phyloP scores from a whole-genome alignment of 345 rosid species.

The Brassica incana region DNA sequence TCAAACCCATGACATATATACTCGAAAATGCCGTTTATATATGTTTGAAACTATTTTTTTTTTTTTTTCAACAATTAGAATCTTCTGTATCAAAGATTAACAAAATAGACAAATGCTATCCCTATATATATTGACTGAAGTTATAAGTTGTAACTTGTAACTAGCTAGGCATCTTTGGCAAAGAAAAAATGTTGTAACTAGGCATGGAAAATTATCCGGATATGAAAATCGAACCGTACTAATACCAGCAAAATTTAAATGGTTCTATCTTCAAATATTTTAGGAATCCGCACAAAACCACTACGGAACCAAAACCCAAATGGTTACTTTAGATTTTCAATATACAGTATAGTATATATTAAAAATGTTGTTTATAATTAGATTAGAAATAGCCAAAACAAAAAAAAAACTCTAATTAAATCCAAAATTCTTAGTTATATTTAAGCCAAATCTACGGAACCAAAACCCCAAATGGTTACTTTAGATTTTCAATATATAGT shows the following conservation, averaged over 20 bases:
- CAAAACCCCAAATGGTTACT: neutral
- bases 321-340: neutral
- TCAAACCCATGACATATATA: constrained; percentile 3
- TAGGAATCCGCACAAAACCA: neutral
- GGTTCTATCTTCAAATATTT: neutral
- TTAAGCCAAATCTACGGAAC: neutral
- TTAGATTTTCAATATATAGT: neutral
- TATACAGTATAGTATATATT: neutral
- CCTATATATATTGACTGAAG: neutral
- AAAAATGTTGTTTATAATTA: neutral
- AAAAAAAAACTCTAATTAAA: neutral
- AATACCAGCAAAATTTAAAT: neutral
- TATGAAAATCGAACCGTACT: neutral
- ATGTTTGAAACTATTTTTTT: neutral
- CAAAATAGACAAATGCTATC: neutral
- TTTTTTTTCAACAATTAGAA: neutral
- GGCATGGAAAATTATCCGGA: neutral
- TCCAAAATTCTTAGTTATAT: neutral
- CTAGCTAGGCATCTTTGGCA: neutral
- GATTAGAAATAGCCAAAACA: neutral
- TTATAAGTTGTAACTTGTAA: neutral
- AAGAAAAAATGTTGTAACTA: neutral
- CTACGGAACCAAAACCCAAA: neutral
- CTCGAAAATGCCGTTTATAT: neutral
- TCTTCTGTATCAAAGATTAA: neutral